Evolutionary conservation across 1,139 yeast species (phyloP), one percentile per base, ranked within the genome.

Genomic region (Taphrina deformans): DNA sequence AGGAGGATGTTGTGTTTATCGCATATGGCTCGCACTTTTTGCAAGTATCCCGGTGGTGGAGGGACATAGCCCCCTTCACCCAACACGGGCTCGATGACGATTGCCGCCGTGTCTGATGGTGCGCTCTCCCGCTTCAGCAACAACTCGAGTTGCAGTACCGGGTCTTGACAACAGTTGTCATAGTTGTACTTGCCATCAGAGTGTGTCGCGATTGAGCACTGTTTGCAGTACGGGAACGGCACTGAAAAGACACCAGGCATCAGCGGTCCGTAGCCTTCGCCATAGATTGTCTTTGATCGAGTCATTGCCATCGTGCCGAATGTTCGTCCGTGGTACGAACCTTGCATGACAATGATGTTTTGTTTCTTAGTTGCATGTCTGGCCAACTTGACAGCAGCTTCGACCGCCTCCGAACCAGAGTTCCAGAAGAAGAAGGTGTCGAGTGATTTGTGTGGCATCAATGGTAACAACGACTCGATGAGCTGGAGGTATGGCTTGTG

Each of bases 351-450:
- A 18, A 61, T 48, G 52, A 51, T 52, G 44, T 61, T 48, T 23
- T 51, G 55, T 23, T 52, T 61, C 24, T 33, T 45, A 10, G 65
- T 61, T 12, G 52, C 52, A 27, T 45, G 60, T 18, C 55, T 21
- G 10, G 97, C 97, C 78, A 93, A 92, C 75, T 93, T 93, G 71
- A 93, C 78, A 0, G 99, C 99, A 1, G 98, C 98, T 75, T 93
- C 99, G 73, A 92, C 93, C 65, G 99, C 97, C 77, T 93, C 99
- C 9, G 97, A 86, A 55, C 99, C 99, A 0, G 96, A 88, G 74
- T 92, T 93, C 73, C 93, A 87, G 67, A 93, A 78, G 72, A 93
- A 93, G 14, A 90, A 52, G 38, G 52, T 61, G 18, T 61, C 65
- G 40, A 61, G 52, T 16, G 52, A 33, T 18, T 26, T 31, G 41